phyloP scores from a whole-genome alignment of 1,284 basidiomycete genomes.

The Malassezia japonica region DNA sequence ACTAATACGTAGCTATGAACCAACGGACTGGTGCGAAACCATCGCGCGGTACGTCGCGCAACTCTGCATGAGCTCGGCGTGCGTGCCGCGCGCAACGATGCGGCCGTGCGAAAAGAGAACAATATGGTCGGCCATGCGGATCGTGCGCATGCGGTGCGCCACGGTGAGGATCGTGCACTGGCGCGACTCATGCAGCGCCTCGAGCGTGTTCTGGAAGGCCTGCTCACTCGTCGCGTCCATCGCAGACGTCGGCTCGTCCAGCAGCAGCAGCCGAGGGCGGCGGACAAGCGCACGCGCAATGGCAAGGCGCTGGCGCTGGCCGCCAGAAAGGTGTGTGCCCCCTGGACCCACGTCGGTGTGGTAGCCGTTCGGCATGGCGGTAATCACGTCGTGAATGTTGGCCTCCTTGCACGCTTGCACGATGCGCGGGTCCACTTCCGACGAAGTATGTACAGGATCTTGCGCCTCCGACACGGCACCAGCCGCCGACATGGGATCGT shows the following conservation, averaged over 20 bases:
- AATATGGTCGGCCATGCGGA: slow-evolving; percentile 41
- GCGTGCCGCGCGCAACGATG: slow-evolving; percentile 35
- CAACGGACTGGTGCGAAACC: slow-evolving; percentile 30
- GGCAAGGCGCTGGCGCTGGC: slow-evolving; percentile 42
- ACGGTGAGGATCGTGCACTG: slow-evolving; percentile 40
- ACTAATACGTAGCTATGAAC: slow-evolving; percentile 1
- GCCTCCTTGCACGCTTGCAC: slow-evolving; percentile 53
- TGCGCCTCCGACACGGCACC: slow-evolving; percentile 18
- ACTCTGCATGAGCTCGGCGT: slow-evolving; percentile 31
- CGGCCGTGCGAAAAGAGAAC: slow-evolving; percentile 35
- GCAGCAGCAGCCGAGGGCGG: slow-evolving; percentile 30
- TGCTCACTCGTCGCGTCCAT: slow-evolving; percentile 42
- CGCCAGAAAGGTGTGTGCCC: slow-evolving; percentile 60
- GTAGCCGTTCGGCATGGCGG: slow-evolving; percentile 72
- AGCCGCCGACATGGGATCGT: slow-evolving; percentile 60
- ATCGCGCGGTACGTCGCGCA: slow-evolving; percentile 25
- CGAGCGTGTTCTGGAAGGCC: slow-evolving; percentile 35
- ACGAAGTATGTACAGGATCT: slow-evolving; percentile 19
- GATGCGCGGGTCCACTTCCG: slow-evolving; percentile 43
- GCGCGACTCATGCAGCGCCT: slow-evolving; percentile 32
- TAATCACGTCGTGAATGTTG: slow-evolving; percentile 62
- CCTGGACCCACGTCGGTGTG: slow-evolving; percentile 87
- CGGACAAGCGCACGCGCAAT: slow-evolving; percentile 43
- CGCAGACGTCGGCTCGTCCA: slow-evolving; percentile 44
- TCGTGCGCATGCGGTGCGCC: slow-evolving; percentile 43